Evolutionary conservation across 441 rosid genomes (phyloP).

Genomic region (Metrosideros polymorpha): DNA sequence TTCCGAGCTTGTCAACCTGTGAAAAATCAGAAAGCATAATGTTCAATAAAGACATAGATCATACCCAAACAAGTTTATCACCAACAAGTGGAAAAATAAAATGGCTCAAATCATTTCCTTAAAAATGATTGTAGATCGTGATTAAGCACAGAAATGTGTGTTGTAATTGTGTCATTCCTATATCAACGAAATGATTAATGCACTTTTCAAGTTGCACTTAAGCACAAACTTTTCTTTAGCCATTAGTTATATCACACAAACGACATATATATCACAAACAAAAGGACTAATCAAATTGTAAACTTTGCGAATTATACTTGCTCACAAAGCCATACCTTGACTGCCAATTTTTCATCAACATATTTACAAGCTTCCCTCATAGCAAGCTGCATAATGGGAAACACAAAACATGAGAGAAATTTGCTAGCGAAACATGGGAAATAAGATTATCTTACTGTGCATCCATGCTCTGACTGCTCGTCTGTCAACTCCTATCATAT

Average conservation of each 20-base stretch:
- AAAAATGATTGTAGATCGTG: not conserved
- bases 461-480: not conserved
- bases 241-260: not conserved
- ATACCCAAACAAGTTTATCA: not conserved
- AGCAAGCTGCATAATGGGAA: conserved; percentile 54
- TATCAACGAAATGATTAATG: not conserved
- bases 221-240: not conserved
- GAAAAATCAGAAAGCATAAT: not conserved
- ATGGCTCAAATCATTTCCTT: not conserved
- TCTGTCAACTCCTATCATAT: not conserved
- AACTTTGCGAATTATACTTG: not conserved
- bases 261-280: not conserved
- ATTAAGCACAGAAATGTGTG: not conserved
- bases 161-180: not conserved
- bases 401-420: not conserved
- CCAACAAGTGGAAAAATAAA: not conserved
- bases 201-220: not conserved
- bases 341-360: conserved; percentile 81
- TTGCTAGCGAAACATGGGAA: not conserved
- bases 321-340: conserved; percentile 42
- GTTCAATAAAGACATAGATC: not conserved
- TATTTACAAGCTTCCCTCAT: conserved; percentile 99
- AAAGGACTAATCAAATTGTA: not conserved
- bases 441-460: not conserved
- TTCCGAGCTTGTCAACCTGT: conserved; percentile 96